Percentiles rank a stretch among this genome's conserved stretches.
phyloP scores from a whole-genome alignment of 2,329 filamentous ascomycete genomes.

The Stylonectria norvegica region DNA sequence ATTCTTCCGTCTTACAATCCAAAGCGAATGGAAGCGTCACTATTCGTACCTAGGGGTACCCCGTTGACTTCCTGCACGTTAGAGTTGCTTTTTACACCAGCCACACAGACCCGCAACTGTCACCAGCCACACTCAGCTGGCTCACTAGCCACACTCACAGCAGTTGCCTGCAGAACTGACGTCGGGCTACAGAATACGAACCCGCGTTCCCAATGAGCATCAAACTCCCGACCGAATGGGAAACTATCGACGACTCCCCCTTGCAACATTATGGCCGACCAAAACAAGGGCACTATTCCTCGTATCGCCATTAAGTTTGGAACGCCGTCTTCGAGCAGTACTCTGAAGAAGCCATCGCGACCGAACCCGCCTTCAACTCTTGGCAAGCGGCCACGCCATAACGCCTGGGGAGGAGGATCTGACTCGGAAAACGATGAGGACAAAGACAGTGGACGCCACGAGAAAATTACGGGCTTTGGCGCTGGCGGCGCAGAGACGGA shows the following conservation, averaged over 20 bases:
- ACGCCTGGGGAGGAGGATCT: conserved; percentile 40
- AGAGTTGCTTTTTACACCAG: background rate
- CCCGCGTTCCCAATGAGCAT: background rate
- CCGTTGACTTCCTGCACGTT: too few species aligned
- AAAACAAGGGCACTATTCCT: conserved; percentile 27
- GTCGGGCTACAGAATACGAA: background rate
- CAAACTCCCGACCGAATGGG: background rate
- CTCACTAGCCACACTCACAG: background rate
- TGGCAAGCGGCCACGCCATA: conserved; percentile 47
- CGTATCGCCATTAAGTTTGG: conserved; percentile 52
- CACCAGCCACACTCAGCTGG: background rate
- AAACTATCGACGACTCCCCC: background rate
- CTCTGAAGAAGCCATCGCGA: conserved; percentile 28
- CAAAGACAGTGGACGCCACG: conserved; percentile 33
- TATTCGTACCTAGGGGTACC: too few species aligned
- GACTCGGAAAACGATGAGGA: conserved; percentile 42
- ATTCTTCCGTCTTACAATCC: too few species aligned
- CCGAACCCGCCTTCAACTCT: conserved; percentile 41
- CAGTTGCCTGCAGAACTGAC: background rate
- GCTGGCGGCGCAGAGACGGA: conserved; percentile 43
- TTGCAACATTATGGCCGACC: conserved; percentile 36
- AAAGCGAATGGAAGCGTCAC: too few species aligned
- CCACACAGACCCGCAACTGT: background rate
- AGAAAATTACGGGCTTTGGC: conserved; percentile 50
- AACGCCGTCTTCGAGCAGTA: conserved; percentile 27